Percentiles rank a stretch among this genome's conserved stretches.
phyloP scores from a whole-genome alignment of 140 eudicot species.

The Bidens hawaiensis region DNA sequence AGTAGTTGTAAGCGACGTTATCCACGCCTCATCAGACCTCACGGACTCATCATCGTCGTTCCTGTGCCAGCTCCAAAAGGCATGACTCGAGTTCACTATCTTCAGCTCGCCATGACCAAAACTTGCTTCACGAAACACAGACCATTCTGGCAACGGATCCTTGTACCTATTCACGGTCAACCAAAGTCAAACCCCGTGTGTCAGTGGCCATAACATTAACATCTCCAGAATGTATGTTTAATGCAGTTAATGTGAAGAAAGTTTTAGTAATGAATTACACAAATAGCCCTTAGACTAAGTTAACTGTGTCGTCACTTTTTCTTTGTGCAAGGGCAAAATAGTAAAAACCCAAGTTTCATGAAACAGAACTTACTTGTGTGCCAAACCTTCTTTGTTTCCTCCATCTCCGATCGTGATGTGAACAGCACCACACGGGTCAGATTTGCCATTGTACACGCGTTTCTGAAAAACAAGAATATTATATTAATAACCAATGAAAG shows the following conservation, averaged over 20 bases:
- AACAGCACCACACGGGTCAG: constrained; percentile 87
- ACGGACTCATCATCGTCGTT: constrained; percentile 93
- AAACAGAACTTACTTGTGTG: constrained; percentile 45
- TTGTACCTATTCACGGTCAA: constrained; percentile 47
- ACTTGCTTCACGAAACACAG: constrained; percentile 19
- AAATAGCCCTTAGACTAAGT: too few species aligned
- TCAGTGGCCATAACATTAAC: background rate
- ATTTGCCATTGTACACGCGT: constrained; percentile 37
- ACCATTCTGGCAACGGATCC: constrained; percentile 84
- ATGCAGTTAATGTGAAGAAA: background rate
- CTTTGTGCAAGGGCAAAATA: too few species aligned
- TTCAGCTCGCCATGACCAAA: background rate
- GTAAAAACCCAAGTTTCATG: too few species aligned
- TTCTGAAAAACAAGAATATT: background rate
- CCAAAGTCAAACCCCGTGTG: background rate
- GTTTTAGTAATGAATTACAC: too few species aligned
- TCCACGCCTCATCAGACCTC: constrained; percentile 85
- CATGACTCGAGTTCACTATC: background rate
- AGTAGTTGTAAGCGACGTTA: constrained; percentile 61
- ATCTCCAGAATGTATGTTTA: background rate
- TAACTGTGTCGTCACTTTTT: too few species aligned
- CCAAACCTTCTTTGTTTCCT: constrained; percentile 93
- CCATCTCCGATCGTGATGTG: constrained; percentile 98
- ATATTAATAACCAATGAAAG: background rate
- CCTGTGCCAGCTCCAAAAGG: constrained; percentile 21